Evolutionary conservation across 768 basidiomycete genomes (phyloP).

Genomic region (Boletus fagicola): DNA sequence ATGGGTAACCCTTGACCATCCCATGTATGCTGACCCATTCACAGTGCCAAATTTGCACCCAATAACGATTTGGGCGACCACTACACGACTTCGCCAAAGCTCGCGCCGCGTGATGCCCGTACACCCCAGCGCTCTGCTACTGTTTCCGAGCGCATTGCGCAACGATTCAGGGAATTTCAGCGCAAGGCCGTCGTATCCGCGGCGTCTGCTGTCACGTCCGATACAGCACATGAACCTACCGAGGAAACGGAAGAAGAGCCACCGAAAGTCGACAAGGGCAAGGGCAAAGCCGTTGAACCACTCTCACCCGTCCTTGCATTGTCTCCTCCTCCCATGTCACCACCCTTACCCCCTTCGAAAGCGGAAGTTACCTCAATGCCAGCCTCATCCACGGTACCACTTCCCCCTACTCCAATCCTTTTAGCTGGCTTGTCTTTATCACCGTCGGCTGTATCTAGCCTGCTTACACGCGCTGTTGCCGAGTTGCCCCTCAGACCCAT

Average conservation of each 20-base stretch:
- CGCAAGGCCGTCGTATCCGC: conserved; percentile 44
- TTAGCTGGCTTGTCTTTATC: conserved; percentile 74
- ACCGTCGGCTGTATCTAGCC: conserved; percentile 60
- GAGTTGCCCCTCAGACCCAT: conserved; percentile 72
- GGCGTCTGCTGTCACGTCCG: conserved; percentile 27
- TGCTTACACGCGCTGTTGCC: conserved; percentile 67
- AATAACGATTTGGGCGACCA: conserved; percentile 60
- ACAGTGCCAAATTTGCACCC: too few relatives aligned
- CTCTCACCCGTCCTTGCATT: conserved; percentile 32
- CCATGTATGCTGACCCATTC: too few relatives aligned
- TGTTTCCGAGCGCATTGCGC: conserved; percentile 83
- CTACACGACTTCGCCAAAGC: conserved; percentile 78
- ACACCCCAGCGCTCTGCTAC: conserved; percentile 65
- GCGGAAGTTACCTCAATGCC: conserved; percentile 36
- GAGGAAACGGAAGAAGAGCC: conserved; percentile 34
- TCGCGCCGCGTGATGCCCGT: conserved; percentile 55
- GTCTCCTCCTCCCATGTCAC: conserved; percentile 66
- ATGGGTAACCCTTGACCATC: too few relatives aligned
- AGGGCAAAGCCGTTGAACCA: conserved; percentile 59
- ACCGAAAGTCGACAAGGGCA: conserved; percentile 80
- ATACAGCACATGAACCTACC: conserved; percentile 24
- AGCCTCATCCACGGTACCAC: conserved; percentile 36
- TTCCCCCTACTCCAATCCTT: conserved; percentile 55
- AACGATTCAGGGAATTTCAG: conserved; percentile 79
- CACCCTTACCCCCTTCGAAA: conserved; percentile 48